These are phyloP conservation scores for Neostapfia colusana DNA, from an alignment of 176 grass and related monocot genomes.

Conservation along the genomic window DNA sequence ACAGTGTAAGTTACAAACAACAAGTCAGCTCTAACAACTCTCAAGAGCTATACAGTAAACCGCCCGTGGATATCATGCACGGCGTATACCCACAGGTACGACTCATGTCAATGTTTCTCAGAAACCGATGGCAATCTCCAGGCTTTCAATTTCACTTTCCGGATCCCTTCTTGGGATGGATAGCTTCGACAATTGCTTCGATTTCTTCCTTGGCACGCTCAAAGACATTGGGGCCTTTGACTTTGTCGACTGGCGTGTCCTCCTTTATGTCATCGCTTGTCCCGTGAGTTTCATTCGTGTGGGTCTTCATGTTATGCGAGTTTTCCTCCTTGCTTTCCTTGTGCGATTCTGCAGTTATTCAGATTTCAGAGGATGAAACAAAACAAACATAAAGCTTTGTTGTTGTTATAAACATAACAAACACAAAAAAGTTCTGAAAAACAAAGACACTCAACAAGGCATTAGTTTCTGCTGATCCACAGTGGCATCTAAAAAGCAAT, in stretches of 20 bases:
- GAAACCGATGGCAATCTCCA: neutral
- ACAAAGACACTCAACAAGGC: neutral
- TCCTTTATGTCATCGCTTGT: slow-evolving; percentile 61
- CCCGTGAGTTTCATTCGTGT: slow-evolving; percentile 67
- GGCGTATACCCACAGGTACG: no score
- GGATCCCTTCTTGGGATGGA: slow-evolving; percentile 54
- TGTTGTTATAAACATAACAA: neutral
- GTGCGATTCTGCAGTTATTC: slow-evolving; percentile 30
- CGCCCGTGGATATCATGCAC: neutral
- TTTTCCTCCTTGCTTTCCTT: slow-evolving; percentile 31
- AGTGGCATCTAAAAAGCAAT: neutral
- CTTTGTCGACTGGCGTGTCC: slow-evolving; percentile 53
- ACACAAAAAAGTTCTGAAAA: neutral
- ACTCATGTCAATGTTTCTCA: slow-evolving; percentile 4
- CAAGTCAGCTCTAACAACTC: slow-evolving; percentile 5
- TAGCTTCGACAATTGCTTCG: slow-evolving; percentile 63
- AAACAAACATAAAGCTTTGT: neutral
- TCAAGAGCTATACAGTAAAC: neutral
- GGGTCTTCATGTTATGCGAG: slow-evolving; percentile 47
- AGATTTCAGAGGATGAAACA: neutral
- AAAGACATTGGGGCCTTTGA: slow-evolving; percentile 74
- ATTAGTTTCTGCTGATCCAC: neutral
- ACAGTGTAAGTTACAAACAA: slow-evolving; percentile 22
- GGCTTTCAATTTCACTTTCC: slow-evolving; percentile 29
- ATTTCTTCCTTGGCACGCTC: slow-evolving; percentile 83